phyloP scores from a whole-genome alignment of 2,329 filamentous ascomycete species.

The Phialophora expanda region DNA sequence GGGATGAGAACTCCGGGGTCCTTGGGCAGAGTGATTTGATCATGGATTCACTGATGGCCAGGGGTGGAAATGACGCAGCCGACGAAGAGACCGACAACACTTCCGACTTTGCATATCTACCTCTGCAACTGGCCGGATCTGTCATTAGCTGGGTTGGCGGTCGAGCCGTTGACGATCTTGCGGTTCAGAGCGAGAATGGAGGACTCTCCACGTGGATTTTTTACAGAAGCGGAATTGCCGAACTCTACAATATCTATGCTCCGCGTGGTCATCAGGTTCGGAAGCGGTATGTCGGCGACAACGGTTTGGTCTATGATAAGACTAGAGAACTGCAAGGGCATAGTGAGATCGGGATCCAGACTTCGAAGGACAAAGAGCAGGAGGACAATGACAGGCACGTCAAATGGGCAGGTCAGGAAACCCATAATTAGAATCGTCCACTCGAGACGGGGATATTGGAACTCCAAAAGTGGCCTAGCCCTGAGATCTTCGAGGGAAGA shows the following conservation, averaged over 20 bases:
- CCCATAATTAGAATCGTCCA: background rate
- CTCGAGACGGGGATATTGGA: background rate
- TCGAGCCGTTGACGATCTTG: slow-evolving; percentile 35
- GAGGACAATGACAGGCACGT: slow-evolving; percentile 15
- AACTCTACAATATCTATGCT: slow-evolving; percentile 29
- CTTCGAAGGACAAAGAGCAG: slow-evolving; percentile 16
- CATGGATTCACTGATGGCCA: slow-evolving; percentile 34
- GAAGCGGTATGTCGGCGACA: slow-evolving; percentile 25
- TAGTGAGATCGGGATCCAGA: no score
- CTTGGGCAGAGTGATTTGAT: slow-evolving; percentile 38
- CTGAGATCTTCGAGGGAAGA: background rate
- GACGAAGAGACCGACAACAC: background rate
- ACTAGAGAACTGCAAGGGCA: background rate
- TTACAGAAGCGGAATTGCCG: slow-evolving; percentile 29
- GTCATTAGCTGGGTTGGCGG: slow-evolving; percentile 23
- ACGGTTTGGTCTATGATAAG: slow-evolving; percentile 32
- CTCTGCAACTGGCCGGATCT: slow-evolving; percentile 28
- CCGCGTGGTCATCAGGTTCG: slow-evolving; percentile 16
- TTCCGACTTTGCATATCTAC: background rate
- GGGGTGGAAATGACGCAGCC: background rate
- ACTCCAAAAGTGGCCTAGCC: no score
- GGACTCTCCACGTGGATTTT: slow-evolving; percentile 38
- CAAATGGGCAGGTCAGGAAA: slow-evolving; percentile 20
- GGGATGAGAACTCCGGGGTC: slow-evolving; percentile 35
- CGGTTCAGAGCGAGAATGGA: slow-evolving; percentile 33